Evolutionary conservation across 192 early-diverging fungal species (phyloP).

Genomic region (Umbelopsis vinacea): DNA sequence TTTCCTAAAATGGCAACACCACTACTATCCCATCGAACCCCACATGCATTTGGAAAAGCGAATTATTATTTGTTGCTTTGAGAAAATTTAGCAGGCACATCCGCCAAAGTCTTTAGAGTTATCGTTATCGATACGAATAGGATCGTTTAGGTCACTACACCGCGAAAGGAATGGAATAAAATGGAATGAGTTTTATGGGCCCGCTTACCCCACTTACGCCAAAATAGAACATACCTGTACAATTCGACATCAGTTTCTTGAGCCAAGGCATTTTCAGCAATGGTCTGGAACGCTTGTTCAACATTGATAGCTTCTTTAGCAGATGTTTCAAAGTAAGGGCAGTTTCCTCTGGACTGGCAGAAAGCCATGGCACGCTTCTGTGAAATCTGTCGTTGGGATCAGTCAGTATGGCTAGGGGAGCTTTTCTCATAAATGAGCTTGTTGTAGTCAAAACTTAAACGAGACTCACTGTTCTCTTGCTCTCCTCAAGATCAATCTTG

Average conservation of each 20-base stretch:
- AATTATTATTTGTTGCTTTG: neutral
- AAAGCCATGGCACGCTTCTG: constrained; percentile 97
- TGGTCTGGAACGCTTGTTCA: constrained; percentile 94
- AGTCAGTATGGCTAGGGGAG: no score
- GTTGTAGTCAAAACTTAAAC: no score
- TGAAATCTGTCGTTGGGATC: constrained; percentile 85
- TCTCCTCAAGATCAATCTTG: constrained; percentile 97
- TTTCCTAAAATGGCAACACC: neutral
- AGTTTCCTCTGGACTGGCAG: constrained; percentile 95
- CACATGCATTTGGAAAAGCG: neutral
- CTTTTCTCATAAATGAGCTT: no score
- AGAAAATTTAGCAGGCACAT: constrained; percentile 70
- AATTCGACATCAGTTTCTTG: constrained; percentile 90
- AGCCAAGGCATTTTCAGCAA: constrained; percentile 92
- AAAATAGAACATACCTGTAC: constrained; percentile 43
- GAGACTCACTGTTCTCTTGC: constrained; percentile 72
- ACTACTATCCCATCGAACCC: neutral
- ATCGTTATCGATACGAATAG: constrained; percentile 88
- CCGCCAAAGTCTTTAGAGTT: constrained; percentile 57
- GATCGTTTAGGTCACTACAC: constrained; percentile 84
- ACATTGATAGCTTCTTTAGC: constrained; percentile 99
- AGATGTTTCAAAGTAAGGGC: constrained; percentile 98
- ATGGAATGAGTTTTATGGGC: neutral
- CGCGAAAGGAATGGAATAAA: constrained; percentile 19
- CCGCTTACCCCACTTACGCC: neutral